Evolutionary conservation across 2,329 filamentous ascomycete genomes (phyloP).

Genomic region (Fragosphaeria purpurea): DNA sequence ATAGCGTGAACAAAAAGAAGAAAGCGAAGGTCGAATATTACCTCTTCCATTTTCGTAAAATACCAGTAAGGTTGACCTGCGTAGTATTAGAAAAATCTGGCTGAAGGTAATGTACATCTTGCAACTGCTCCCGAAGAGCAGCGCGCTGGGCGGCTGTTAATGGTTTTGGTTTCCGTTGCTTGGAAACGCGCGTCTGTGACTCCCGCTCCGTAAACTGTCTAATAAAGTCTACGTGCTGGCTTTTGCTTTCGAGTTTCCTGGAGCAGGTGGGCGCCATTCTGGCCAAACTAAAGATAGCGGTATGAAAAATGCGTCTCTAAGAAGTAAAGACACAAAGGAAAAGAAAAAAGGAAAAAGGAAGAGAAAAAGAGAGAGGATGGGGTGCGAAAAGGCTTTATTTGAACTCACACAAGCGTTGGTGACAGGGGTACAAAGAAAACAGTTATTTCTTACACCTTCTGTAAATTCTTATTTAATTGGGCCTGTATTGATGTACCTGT

Average conservation of each 20-base stretch:
- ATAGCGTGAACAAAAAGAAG: slow-evolving; percentile 1
- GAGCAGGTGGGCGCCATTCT: background rate
- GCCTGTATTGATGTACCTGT: too few species aligned
- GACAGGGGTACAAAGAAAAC: too few species aligned
- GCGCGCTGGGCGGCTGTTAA: slow-evolving; percentile 10
- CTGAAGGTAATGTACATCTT: slow-evolving; percentile 12
- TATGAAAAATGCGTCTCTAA: background rate
- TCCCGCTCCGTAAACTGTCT: slow-evolving; percentile 8
- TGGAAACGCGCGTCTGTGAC: slow-evolving; percentile 7
- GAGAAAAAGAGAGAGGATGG: slow-evolving; percentile 2
- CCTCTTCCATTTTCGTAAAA: slow-evolving; percentile 16
- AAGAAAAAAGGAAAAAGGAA: background rate
- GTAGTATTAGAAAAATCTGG: slow-evolving; percentile 13
- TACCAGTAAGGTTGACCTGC: slow-evolving; percentile 15
- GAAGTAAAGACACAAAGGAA: background rate
- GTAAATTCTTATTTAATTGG: too few species aligned
- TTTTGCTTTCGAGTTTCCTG: slow-evolving; percentile 1
- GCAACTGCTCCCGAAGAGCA: slow-evolving; percentile 13
- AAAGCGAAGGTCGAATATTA: slow-evolving; percentile 2
- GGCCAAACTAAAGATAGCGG: background rate
- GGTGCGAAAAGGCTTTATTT: slow-evolving; percentile 1
- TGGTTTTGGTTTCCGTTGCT: slow-evolving; percentile 6
- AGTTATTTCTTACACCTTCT: too few species aligned
- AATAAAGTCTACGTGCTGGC: slow-evolving; percentile 8
- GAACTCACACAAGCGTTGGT: background rate